phyloP scores from a whole-genome alignment of 805 yeast species.

The Kodamaea nitidulidarum region DNA sequence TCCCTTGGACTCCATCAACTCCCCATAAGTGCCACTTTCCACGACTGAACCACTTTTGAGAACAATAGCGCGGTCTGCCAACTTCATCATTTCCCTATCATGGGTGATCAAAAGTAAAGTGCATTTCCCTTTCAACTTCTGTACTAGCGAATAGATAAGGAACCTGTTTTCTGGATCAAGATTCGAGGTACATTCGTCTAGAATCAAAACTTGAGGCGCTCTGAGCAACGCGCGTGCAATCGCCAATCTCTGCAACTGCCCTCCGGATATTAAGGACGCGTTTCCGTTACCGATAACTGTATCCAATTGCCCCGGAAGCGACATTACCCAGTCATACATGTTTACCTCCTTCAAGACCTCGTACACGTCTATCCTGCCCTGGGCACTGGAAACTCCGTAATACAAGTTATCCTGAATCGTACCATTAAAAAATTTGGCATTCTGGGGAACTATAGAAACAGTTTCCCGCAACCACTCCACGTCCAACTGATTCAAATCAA shows the following conservation, averaged over 20 bases:
- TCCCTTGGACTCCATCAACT: slow-evolving; percentile 21
- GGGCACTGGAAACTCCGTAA: slow-evolving; percentile 47
- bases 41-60: slow-evolving; percentile 46
- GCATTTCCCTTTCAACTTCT: slow-evolving; percentile 18
- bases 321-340: slow-evolving; percentile 49
- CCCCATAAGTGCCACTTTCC: slow-evolving; percentile 41
- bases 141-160: slow-evolving; percentile 48
- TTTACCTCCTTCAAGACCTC: slow-evolving; percentile 42
- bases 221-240: slow-evolving; percentile 78
- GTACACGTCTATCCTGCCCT: slow-evolving; percentile 20
- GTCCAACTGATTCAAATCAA: slow-evolving; percentile 45
- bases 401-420: slow-evolving; percentile 65
- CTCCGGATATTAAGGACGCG: slow-evolving; percentile 66
- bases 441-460: slow-evolving; percentile 73
- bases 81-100: slow-evolving; percentile 58
- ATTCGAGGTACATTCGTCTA: slow-evolving; percentile 91
- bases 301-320: slow-evolving; percentile 55
- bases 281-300: slow-evolving; percentile 52
- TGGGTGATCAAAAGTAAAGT: slow-evolving; percentile 71
- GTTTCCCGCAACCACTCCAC: slow-evolving; percentile 45
- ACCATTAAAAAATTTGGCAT: slow-evolving; percentile 68
- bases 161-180: slow-evolving; percentile 63
- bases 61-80: slow-evolving; percentile 49
- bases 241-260: slow-evolving; percentile 83
- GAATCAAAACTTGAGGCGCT: slow-evolving; percentile 57